These are phyloP conservation scores for Penicillium rolfsii DNA, from an alignment of 2,329 filamentous ascomycete genomes.

Conservation along the genomic window DNA sequence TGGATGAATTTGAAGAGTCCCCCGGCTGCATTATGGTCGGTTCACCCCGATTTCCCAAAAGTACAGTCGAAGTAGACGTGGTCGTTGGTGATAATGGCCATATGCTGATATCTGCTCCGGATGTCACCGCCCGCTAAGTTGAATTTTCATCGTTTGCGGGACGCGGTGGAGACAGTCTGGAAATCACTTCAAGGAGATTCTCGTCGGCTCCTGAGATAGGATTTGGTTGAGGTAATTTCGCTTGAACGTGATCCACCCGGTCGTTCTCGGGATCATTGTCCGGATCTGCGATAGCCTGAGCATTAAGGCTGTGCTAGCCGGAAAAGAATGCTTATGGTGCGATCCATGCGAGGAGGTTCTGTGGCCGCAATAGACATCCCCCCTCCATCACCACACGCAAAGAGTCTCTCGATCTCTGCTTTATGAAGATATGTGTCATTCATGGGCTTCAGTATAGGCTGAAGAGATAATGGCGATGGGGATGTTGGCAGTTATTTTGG, in stretches of 20 bases:
- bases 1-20: not conserved
- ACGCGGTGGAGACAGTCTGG: not conserved
- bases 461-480: conserved; percentile 15
- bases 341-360: not conserved
- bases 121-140: conserved; percentile 2
- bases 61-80: not conserved
- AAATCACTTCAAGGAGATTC: not conserved
- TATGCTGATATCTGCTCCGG: not conserved
- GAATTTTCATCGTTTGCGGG: not conserved
- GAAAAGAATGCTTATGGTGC: not conserved
- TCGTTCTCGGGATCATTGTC: not conserved
- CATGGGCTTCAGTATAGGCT: not conserved
- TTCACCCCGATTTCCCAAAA: not conserved
- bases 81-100: not conserved
- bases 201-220: conserved; percentile 14
- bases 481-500: conserved; percentile 3
- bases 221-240: conserved; percentile 8
- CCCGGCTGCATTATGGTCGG: not conserved
- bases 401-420: not conserved
- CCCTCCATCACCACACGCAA: not conserved
- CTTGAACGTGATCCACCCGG: not conserved
- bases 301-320: not conserved
- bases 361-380: not conserved
- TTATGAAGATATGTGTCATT: not conserved
- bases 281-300: not conserved